phyloP scores from a whole-genome alignment of 2,329 filamentous ascomycete genomes.

The Graphilbum sp. region DNA sequence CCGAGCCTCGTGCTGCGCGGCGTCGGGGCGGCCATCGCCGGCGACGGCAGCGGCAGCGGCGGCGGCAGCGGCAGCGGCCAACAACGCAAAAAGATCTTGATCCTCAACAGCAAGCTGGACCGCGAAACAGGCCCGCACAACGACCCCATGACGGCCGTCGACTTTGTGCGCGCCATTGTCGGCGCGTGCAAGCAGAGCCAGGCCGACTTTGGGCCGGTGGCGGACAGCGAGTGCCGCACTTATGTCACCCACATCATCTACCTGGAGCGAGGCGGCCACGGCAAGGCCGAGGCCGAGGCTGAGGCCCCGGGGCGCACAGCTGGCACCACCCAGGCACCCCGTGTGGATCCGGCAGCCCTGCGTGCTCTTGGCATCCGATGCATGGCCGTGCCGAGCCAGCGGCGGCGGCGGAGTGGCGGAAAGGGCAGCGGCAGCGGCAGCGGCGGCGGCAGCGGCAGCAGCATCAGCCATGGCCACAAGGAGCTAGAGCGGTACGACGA shows the following conservation, averaged over 20 bases:
- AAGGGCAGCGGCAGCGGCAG: conserved; percentile 28
- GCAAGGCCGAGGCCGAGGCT: too few relatives aligned
- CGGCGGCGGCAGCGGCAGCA: conserved; percentile 22
- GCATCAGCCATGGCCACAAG: background rate
- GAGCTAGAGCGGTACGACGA: conserved; percentile 44
- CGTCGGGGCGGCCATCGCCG: conserved; percentile 48
- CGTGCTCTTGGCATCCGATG: conserved; percentile 56
- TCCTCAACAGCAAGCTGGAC: conserved; percentile 71
- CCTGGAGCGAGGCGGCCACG: conserved; percentile 36
- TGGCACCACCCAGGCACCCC: conserved; percentile 24
- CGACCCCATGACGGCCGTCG: conserved; percentile 52
- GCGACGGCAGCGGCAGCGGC: conserved; percentile 15
- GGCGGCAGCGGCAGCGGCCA: conserved; percentile 23
- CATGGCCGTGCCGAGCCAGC: conserved; percentile 49
- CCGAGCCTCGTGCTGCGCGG: conserved; percentile 66
- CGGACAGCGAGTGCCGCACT: conserved; percentile 32
- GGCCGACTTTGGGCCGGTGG: conserved; percentile 21
- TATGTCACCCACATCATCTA: conserved; percentile 81
- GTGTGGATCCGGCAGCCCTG: conserved; percentile 50
- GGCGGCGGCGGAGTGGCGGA: conserved; percentile 33
- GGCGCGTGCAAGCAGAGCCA: conserved; percentile 56
- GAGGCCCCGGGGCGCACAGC: too few relatives aligned
- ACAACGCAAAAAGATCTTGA: conserved; percentile 67
- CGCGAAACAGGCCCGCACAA: conserved; percentile 65
- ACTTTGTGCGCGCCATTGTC: conserved; percentile 70